Percentiles rank a stretch among this genome's conserved stretches.
Evolutionary conservation across 106 monocot genomes (phyloP).

Genomic region (Acorus gramineus): DNA sequence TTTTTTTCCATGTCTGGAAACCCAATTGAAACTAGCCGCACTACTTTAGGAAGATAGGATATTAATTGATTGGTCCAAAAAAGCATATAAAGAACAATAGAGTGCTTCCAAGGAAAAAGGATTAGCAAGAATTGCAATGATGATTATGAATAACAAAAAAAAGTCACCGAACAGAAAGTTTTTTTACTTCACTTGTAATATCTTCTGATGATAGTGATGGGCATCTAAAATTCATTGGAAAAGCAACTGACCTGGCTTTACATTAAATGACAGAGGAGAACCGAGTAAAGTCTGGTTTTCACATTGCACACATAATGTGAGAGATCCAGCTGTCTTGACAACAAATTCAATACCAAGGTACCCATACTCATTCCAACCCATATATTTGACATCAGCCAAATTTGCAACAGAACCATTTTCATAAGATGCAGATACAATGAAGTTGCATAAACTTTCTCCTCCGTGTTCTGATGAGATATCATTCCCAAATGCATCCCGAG

Average conservation of each 20-base stretch:
- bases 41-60: too few species aligned
- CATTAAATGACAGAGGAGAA: slow-evolving; percentile 48
- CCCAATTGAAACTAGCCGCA: too few species aligned
- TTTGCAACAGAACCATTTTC: slow-evolving; percentile 41
- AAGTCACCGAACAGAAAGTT: too few species aligned
- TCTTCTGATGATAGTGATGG: too few species aligned
- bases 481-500: slow-evolving; percentile 83
- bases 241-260: slow-evolving; percentile 59
- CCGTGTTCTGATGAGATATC: slow-evolving; percentile 26
- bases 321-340: slow-evolving; percentile 39
- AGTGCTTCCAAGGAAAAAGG: too few species aligned
- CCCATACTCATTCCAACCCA: slow-evolving; percentile 48
- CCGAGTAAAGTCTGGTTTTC: slow-evolving; percentile 44
- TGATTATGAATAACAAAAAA: too few species aligned
- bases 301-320: slow-evolving; percentile 40
- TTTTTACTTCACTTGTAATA: too few species aligned
- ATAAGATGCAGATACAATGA: slow-evolving; percentile 32
- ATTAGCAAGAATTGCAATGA: too few species aligned
- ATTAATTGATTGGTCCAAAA: too few species aligned
- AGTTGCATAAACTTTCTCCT: slow-evolving; percentile 18
- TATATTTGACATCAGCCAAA: slow-evolving; percentile 20
- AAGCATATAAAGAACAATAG: too few species aligned
- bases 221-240: not conserved
- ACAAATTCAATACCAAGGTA: slow-evolving; percentile 50
- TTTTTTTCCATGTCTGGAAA: too few species aligned